Percentiles rank a stretch among this genome's conserved stretches.
phyloP scores from a whole-genome alignment of 176 grass and related monocot species.

The Alloteropsis semialata region DNA sequence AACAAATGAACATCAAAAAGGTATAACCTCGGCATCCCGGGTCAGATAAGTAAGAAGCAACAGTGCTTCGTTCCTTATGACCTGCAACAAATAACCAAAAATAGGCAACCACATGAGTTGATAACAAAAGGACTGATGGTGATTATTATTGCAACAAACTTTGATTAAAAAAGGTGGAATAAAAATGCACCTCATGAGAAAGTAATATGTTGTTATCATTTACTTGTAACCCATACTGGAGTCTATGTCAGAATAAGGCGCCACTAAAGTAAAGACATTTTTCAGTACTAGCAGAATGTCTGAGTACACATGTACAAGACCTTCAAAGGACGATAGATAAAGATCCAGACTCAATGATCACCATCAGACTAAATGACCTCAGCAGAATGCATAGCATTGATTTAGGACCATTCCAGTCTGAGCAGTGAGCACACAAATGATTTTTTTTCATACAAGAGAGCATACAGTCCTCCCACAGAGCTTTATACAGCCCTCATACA shows the following conservation, averaged over 20 bases:
- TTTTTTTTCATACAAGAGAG: conserved; percentile 9
- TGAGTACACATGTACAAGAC: neutral
- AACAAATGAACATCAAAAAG: conserved; percentile 29
- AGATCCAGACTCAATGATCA: neutral
- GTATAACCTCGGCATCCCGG: conserved; percentile 81
- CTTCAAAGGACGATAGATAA: conserved; percentile 2
- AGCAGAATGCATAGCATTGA: conserved; percentile 3
- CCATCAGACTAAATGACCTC: too few relatives aligned
- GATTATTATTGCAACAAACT: neutral
- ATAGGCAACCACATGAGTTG: conserved; percentile 3
- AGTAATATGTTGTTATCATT: neutral
- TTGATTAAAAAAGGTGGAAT: neutral
- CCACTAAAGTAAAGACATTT: neutral
- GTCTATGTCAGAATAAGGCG: neutral
- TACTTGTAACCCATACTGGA: neutral
- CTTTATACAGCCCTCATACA: neutral
- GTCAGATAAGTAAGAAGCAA: conserved; percentile 98
- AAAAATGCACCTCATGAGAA: neutral
- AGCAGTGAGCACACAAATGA: neutral
- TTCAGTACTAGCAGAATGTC: neutral
- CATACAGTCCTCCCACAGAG: neutral
- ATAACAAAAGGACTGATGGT: neutral
- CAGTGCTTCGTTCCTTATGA: conserved; percentile 98
- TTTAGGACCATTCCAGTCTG: neutral
- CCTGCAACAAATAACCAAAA: conserved; percentile 50